These are phyloP conservation scores for Solanum hybrid DNA, from an alignment of 305 asterid genomes.

Conservation along the genomic window DNA sequence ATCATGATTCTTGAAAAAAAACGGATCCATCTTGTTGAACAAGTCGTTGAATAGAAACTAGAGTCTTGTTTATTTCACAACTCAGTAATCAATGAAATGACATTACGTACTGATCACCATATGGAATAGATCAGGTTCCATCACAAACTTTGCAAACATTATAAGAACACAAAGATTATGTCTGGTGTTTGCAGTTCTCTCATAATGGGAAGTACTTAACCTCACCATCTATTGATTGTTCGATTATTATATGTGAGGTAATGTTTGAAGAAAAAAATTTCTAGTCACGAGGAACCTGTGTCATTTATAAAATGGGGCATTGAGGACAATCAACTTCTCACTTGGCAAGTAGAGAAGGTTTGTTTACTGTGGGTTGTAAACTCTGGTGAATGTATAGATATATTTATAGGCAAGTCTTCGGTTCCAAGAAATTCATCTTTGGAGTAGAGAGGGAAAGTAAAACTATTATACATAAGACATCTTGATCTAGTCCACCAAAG, in stretches of 20 bases:
- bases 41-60: background rate
- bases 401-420: background rate
- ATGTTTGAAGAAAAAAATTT: too few species aligned
- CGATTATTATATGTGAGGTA: background rate
- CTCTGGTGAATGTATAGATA: background rate
- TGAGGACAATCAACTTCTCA: background rate
- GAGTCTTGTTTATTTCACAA: background rate
- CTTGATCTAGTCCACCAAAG: too few species aligned
- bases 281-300: background rate
- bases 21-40: background rate
- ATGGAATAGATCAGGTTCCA: background rate
- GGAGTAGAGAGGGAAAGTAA: too few species aligned
- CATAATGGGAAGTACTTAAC: background rate
- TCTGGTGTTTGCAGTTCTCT: background rate
- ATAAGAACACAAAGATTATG: background rate
- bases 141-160: too few species aligned
- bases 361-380: background rate
- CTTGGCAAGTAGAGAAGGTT: background rate
- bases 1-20: background rate
- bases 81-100: background rate
- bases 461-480: too few species aligned
- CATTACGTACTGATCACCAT: background rate
- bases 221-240: background rate
- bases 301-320: background rate
- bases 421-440: background rate